Evolutionary conservation across 441 rosid genomes (phyloP).

Genomic region (Raphanus hybrid): DNA sequence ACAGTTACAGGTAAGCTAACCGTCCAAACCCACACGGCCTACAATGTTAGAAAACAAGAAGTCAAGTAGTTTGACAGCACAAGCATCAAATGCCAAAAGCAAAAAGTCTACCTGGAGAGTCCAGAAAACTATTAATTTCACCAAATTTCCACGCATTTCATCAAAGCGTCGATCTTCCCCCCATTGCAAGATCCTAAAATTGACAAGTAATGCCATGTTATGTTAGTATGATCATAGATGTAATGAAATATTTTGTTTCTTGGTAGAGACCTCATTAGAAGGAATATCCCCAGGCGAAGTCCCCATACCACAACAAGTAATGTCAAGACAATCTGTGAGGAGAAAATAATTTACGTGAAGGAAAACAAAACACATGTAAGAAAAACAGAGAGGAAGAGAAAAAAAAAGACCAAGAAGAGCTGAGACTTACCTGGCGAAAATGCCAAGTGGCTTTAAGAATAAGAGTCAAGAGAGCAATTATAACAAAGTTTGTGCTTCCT

Average conservation of each 20-base stretch:
- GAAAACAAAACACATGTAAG: too few species aligned
- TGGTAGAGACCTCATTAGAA: too few species aligned
- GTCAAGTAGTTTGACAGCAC: background rate
- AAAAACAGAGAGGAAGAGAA: background rate
- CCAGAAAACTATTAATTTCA: conserved; percentile 77
- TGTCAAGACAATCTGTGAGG: conserved; percentile 66
- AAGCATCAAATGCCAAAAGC: background rate
- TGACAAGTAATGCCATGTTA: background rate
- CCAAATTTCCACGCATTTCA: conserved; percentile 71
- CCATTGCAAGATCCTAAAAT: conserved; percentile 76
- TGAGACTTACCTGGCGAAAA: conserved; percentile 73
- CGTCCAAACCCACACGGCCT: conserved; percentile 95
- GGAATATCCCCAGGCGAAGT: too few species aligned
- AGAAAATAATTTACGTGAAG: too few species aligned
- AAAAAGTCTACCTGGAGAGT: conserved; percentile 57
- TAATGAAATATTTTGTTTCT: background rate
- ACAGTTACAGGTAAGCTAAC: conserved; percentile 86
- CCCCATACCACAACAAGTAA: conserved; percentile 48
- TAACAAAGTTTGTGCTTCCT: conserved; percentile 85
- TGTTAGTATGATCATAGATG: background rate
- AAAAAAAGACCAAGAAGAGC: background rate
- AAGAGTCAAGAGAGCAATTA: conserved; percentile 73
- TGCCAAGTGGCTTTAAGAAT: conserved; percentile 73
- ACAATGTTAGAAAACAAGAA: conserved; percentile 9
- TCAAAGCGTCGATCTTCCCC: conserved; percentile 86